Conservation (phyloP, 176 grass and related monocot species). For the Oropetium thomaeum region DNA sequence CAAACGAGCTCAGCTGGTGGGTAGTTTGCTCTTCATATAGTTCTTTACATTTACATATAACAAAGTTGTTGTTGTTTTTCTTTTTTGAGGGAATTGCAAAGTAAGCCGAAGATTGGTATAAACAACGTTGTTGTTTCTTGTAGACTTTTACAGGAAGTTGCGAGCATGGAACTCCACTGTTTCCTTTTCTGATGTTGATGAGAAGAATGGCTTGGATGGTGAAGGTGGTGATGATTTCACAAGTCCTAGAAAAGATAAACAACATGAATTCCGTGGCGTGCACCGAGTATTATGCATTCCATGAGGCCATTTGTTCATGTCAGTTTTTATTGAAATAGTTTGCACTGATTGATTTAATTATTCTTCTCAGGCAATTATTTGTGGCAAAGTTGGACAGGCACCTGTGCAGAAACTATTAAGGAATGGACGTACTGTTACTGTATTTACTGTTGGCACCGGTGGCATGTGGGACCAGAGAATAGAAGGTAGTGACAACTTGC, state of each 20-base stretch:
- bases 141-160: slow-evolving; percentile 43
- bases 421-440: slow-evolving; percentile 59
- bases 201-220: slow-evolving; percentile 24
- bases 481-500: slow-evolving; percentile 44
- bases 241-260: slow-evolving; percentile 8
- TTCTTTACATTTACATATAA: slow-evolving; percentile 7
- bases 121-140: background rate
- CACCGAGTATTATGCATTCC: slow-evolving; percentile 49
- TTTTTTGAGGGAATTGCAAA: too few relatives aligned
- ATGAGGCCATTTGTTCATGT: background rate
- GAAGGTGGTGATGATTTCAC: slow-evolving; percentile 28
- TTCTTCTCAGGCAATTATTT: slow-evolving; percentile 69
- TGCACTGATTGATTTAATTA: slow-evolving; percentile 2
- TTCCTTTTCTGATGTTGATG: slow-evolving; percentile 36
- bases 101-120: too few relatives aligned
- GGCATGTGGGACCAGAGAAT: slow-evolving; percentile 81
- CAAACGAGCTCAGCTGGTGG: slow-evolving; percentile 42
- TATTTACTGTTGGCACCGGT: slow-evolving; percentile 88
- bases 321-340: background rate
- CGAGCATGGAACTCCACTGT: slow-evolving; percentile 50
- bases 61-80: background rate
- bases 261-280: slow-evolving; percentile 53
- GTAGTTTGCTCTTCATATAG: slow-evolving; percentile 11
- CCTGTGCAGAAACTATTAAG: slow-evolving; percentile 78
- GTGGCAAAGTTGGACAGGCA: slow-evolving; percentile 71